Base-by-base conservation (phyloP, 139 green algal genomes). In the Chlamydomonas eustigma region DNA sequence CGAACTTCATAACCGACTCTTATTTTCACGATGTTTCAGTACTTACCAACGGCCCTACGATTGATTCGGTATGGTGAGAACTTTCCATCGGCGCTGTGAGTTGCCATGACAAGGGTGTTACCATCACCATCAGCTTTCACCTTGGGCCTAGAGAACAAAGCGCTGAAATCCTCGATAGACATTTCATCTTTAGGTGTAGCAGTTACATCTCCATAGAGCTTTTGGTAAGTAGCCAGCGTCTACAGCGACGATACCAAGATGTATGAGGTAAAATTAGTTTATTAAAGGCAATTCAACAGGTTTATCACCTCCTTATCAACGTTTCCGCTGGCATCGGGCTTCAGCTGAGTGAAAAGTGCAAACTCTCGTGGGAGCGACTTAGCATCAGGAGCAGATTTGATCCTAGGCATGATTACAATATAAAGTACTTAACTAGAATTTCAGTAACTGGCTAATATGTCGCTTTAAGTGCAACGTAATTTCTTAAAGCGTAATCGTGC, bases 81-180 rank as follows among this genome's bases (percentile, higher is more conserved):
- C 4, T 75, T 18, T 30, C 82, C 85, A 1, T 39, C 68, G 2
- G 39, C 65, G 64, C 95, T 86, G 0, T 69, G 76, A 0, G 89
- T 84, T 2, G 92, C 91, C 65, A 80, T 94, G 75, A 79, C 89
- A 1, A 91, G 58, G 76, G 75, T 83, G 81, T 94, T 87, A 71
- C 66, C 78, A 35, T 77, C 76, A 22, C 74, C 78, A 31, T 39
- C 32, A 36, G 2, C 58, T 2, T 4, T n/a, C 6, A 50, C 66
- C 30, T 28, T 8, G 66, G 32, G 66, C 6, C 30, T 4, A 6
- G 6, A 22, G 66, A 73, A 73, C 4, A 73, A 35, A n/a, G 66
- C 66, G 8, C 30, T 39, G 66, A 73, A 73, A 32, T 73, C 66
- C 6, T 73, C 66, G 50, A 73, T 51, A 18, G 30, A 51, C 32